phyloP scores from a whole-genome alignment of 805 yeast genomes.

The Metschnikowia continentalis region DNA sequence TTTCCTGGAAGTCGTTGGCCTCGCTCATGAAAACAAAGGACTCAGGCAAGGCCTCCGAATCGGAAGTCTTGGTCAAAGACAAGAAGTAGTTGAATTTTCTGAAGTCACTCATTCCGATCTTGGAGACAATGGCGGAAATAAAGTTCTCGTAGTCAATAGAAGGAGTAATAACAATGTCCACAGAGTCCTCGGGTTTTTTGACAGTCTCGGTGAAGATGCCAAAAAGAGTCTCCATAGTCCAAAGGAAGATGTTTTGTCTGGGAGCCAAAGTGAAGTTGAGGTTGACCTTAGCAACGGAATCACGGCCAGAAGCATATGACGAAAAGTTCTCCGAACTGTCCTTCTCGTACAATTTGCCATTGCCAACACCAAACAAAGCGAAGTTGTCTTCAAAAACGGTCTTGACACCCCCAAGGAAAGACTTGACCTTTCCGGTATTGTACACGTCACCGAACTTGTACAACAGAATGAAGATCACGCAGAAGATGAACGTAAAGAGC shows the following conservation, averaged over 20 bases:
- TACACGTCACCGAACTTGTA: constrained; percentile 56
- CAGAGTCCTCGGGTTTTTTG: constrained; percentile 53
- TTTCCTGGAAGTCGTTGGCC: constrained; percentile 72
- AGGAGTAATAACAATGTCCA: constrained; percentile 56
- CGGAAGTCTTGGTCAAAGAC: constrained; percentile 79
- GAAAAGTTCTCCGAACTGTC: constrained; percentile 61
- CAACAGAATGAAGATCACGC: constrained; percentile 44
- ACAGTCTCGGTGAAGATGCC: constrained; percentile 55
- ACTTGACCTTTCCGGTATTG: constrained; percentile 55
- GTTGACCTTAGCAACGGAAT: constrained; percentile 61
- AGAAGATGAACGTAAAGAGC: constrained; percentile 47
- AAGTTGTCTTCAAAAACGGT: constrained; percentile 64
- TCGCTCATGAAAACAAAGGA: constrained; percentile 89
- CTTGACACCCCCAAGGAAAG: constrained; percentile 47
- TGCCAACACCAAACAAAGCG: constrained; percentile 65
- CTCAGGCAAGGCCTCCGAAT: constrained; percentile 63
- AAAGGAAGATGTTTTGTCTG: constrained; percentile 73
- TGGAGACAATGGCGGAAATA: constrained; percentile 80
- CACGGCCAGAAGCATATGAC: constrained; percentile 87
- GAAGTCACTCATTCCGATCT: constrained; percentile 69
- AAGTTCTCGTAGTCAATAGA: constrained; percentile 62
- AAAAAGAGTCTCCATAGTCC: constrained; percentile 59
- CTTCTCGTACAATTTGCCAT: constrained; percentile 45
- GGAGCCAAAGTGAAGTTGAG: constrained; percentile 63
- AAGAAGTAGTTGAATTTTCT: constrained; percentile 78